Conservation (phyloP, 139 green algal genomes). For the Chlorella sp. region DNA sequence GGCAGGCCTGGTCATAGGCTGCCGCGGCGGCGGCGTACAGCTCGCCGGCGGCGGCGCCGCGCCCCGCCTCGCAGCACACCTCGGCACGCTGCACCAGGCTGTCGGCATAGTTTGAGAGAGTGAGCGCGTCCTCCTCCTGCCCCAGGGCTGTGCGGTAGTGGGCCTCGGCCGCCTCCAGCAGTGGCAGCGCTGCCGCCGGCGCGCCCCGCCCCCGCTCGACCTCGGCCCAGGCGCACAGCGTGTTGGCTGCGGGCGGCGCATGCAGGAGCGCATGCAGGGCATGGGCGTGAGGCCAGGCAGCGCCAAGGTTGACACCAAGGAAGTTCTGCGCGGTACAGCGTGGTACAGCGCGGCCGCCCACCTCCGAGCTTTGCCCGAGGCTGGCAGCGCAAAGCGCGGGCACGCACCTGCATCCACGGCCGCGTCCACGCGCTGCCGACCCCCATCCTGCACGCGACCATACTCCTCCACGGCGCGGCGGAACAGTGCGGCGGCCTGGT, state of each 20-base stretch:
- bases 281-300: neutral
- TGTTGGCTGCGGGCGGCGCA: conserved; percentile 39
- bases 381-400: too few species aligned
- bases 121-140: conserved; percentile 64
- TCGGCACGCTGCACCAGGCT: conserved; percentile 52
- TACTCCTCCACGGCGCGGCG: conserved; percentile 44
- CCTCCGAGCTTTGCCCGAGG: too few species aligned
- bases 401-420: neutral
- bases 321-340: too few species aligned
- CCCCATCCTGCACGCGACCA: conserved; percentile 37
- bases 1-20: conserved; percentile 41
- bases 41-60: neutral
- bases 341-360: too few species aligned
- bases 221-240: conserved; percentile 49
- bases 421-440: conserved; percentile 1
- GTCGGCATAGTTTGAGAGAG: conserved; percentile 67
- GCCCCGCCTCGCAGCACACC: conserved; percentile 24
- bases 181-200: conserved; percentile 2
- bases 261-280: neutral
- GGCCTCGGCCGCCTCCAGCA: conserved; percentile 38
- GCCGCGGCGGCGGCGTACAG: conserved; percentile 7
- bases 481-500: conserved; percentile 38
- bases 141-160: conserved; percentile 50
- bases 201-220: neutral
- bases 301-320: too few species aligned